These are phyloP conservation scores for Ligustrum vulgare DNA, from an alignment of 257 asterid species.

Conservation along the genomic window DNA sequence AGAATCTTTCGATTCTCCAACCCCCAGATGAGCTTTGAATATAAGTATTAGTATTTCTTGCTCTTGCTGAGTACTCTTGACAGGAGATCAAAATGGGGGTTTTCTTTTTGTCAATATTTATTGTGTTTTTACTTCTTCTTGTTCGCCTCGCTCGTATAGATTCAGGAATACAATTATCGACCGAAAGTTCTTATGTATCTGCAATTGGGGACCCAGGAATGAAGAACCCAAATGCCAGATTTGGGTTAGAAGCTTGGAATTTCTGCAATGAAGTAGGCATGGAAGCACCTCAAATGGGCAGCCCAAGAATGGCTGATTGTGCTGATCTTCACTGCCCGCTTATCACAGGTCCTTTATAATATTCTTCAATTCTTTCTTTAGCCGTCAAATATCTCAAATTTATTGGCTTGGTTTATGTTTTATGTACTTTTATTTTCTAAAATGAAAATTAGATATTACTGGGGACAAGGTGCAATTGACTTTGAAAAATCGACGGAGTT, in stretches of 20 bases:
- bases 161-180: constrained; percentile 18
- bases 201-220: constrained; percentile 83
- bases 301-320: constrained; percentile 92
- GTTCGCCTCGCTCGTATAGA: constrained; percentile 25
- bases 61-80: background rate
- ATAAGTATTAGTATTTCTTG: background rate
- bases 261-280: constrained; percentile 87
- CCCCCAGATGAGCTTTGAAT: background rate
- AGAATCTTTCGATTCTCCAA: background rate
- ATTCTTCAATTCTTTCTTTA: background rate
- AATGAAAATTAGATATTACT: background rate
- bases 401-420: background rate
- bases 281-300: constrained; percentile 74
- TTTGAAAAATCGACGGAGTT: background rate
- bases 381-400: background rate
- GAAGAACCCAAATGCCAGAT: constrained; percentile 80
- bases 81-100: constrained; percentile 25
- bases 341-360: constrained; percentile 38
- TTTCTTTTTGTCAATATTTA: background rate
- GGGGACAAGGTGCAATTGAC: background rate
- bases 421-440: background rate
- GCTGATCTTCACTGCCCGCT: constrained; percentile 56
- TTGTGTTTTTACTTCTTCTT: constrained; percentile 19
- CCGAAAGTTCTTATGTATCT: constrained; percentile 41
- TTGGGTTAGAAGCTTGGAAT: constrained; percentile 87